Conservation (phyloP, 2,329 filamentous ascomycete species). For the Colletotrichum spinosum region DNA sequence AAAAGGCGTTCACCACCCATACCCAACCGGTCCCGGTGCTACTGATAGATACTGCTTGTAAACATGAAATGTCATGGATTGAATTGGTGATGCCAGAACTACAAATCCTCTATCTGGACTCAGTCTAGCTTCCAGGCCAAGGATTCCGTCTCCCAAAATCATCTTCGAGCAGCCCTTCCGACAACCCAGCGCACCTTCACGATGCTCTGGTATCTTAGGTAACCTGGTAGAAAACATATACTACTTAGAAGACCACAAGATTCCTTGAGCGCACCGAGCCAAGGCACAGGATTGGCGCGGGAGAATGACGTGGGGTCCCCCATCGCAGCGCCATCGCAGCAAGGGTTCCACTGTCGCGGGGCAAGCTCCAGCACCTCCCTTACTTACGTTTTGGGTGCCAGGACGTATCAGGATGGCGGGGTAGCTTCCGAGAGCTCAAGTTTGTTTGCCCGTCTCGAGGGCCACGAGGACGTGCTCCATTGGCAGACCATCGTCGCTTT, state of each 20-base stretch:
- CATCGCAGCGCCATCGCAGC: conserved; percentile 17
- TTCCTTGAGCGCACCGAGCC: conserved; percentile 9
- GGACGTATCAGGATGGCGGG: conserved; percentile 23
- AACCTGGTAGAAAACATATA: no score
- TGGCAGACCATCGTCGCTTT: conserved; percentile 14
- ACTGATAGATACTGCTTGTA: no score
- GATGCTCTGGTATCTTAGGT: background rate
- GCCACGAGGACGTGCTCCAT: conserved; percentile 29
- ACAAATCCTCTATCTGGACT: no score
- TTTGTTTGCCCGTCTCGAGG: conserved; percentile 16
- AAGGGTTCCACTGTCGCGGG: conserved; percentile 20
- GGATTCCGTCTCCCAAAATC: background rate
- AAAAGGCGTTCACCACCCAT: no score
- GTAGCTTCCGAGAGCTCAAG: conserved; percentile 22
- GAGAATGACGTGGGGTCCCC: conserved; percentile 33
- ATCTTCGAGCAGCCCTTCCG: background rate
- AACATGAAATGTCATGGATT: no score
- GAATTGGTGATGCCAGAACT: no score
- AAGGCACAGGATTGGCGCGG: conserved; percentile 32
- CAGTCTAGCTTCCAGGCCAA: no score
- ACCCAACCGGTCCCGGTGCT: no score
- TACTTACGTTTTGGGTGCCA: background rate
- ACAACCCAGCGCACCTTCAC: background rate
- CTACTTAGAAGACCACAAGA: background rate
- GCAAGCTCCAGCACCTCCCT: conserved; percentile 27